A percentile compares a stretch with the other conserved stretches of the same genome.
phyloP scores from a whole-genome alignment of 2,329 filamentous ascomycete genomes.

The Fusarium mangiferae region DNA sequence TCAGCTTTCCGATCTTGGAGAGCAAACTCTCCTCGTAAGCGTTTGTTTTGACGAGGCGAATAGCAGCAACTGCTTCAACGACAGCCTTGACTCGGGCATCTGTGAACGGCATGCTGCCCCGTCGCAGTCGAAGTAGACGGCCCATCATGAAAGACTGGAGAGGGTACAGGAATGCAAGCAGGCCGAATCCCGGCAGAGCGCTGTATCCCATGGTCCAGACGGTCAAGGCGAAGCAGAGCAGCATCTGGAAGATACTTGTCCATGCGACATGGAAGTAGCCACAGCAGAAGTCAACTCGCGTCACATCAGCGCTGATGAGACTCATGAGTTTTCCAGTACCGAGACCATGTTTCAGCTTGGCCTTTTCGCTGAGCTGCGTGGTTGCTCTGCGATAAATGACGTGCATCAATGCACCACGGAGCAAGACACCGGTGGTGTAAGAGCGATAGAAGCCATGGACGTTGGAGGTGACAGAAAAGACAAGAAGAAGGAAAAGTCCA shows the following conservation, averaged over 20 bases:
- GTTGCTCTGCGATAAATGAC: conserved; percentile 24
- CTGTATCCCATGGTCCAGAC: conserved; percentile 24
- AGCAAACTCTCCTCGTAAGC: conserved; percentile 24
- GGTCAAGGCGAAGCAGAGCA: conserved; percentile 43
- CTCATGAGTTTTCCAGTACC: conserved; percentile 46
- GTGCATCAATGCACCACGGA: conserved; percentile 26
- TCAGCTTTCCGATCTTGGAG: conserved; percentile 19
- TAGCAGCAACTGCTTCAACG: conserved; percentile 15
- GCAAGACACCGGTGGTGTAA: conserved; percentile 1
- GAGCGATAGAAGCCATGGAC: conserved; percentile 28
- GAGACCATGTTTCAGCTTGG: conserved; percentile 32
- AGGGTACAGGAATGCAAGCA: conserved; percentile 15
- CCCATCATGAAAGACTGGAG: conserved; percentile 30
- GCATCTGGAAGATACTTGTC: conserved; percentile 47
- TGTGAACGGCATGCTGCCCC: conserved; percentile 22
- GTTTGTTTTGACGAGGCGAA: conserved; percentile 23
- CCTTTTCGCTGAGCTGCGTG: conserved; percentile 18
- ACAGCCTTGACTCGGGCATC: conserved; percentile 21
- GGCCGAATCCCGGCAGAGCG: conserved; percentile 11
- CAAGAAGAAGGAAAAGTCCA: conserved; percentile 1
- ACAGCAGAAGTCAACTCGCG: conserved; percentile 47
- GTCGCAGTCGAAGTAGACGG: conserved; percentile 4
- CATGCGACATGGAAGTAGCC: conserved; percentile 47
- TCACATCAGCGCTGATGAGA: conserved; percentile 48
- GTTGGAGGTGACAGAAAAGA: conserved; percentile 26